Conservation (phyloP, 139 green algal genomes). For the Closterium sp. region DNA sequence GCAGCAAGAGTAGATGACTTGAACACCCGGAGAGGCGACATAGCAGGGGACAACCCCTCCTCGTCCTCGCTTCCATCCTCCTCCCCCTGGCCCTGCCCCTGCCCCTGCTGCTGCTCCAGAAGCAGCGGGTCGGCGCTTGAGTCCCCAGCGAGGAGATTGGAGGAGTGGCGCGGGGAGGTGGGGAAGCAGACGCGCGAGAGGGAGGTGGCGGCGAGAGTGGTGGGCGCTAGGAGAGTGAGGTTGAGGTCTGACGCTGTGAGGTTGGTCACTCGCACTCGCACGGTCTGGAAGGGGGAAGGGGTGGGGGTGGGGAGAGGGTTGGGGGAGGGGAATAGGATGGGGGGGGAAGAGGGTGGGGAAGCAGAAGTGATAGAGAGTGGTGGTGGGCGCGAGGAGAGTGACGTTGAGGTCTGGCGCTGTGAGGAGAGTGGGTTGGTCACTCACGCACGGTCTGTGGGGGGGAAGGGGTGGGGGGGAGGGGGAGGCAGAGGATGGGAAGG, state of each 20-base stretch:
- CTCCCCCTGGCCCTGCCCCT: not conserved
- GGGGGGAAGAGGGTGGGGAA: not conserved
- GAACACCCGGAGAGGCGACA: not conserved
- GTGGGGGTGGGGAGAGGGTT: not conserved
- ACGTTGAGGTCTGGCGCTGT: conserved; percentile 19
- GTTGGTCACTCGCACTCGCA: conserved; percentile 33
- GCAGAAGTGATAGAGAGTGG: conserved; percentile 12
- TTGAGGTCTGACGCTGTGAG: conserved; percentile 31
- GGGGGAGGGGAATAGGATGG: not conserved
- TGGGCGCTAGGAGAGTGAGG: conserved; percentile 37
- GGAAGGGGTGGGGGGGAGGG: not conserved
- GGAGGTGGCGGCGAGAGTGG: conserved; percentile 24
- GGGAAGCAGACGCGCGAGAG: conserved; percentile 32
- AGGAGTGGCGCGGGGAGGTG: not conserved
- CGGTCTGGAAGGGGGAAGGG: conserved; percentile 16
- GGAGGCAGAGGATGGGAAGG: not conserved
- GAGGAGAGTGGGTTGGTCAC: conserved; percentile 15
- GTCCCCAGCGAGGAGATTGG: not conserved
- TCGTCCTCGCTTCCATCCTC: not conserved
- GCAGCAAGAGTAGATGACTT: not conserved
- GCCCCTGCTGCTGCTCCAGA: not conserved
- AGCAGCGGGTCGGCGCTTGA: not conserved
- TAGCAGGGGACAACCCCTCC: not conserved
- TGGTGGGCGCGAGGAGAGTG: conserved; percentile 28
- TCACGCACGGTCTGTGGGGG: conserved; percentile 4